Conservation (phyloP, 129 eudicot species). For the Saussurea involucrata region DNA sequence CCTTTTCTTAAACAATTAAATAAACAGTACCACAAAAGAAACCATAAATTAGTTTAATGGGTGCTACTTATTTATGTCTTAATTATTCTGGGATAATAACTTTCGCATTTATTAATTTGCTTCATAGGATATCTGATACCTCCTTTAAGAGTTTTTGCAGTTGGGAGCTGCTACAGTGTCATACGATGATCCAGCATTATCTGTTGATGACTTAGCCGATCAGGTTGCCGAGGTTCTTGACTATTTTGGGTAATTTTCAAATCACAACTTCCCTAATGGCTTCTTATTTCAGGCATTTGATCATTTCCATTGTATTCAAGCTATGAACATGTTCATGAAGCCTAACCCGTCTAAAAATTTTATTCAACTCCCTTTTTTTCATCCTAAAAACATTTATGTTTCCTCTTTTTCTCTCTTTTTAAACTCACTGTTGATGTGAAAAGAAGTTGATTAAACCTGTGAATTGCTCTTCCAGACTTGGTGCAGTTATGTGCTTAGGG, state of each 20-base stretch:
- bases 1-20: not conserved
- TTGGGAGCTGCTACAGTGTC: slow-evolving; percentile 65
- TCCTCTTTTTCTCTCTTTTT: not conserved
- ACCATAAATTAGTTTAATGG: not conserved
- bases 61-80: not conserved
- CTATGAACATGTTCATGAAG: slow-evolving; percentile 2
- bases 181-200: slow-evolving; percentile 45
- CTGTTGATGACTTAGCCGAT: slow-evolving; percentile 82
- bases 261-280: not conserved
- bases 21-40: not conserved
- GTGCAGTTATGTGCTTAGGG: slow-evolving; percentile 90
- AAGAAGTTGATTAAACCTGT: slow-evolving; percentile 1
- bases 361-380: not conserved
- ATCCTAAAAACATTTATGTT: not conserved
- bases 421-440: not conserved
- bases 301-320: not conserved
- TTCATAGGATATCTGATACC: slow-evolving; percentile 31
- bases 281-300: not conserved
- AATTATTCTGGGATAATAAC: not conserved
- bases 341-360: not conserved
- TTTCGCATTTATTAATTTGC: not conserved
- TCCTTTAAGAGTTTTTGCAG: slow-evolving; percentile 58
- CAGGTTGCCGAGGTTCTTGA: slow-evolving; percentile 88
- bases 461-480: slow-evolving; percentile 48
- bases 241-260: slow-evolving; percentile 62